These are phyloP conservation scores for Pleurotus citrinopileatus DNA, from an alignment of 768 basidiomycete genomes.

Conservation along the genomic window DNA sequence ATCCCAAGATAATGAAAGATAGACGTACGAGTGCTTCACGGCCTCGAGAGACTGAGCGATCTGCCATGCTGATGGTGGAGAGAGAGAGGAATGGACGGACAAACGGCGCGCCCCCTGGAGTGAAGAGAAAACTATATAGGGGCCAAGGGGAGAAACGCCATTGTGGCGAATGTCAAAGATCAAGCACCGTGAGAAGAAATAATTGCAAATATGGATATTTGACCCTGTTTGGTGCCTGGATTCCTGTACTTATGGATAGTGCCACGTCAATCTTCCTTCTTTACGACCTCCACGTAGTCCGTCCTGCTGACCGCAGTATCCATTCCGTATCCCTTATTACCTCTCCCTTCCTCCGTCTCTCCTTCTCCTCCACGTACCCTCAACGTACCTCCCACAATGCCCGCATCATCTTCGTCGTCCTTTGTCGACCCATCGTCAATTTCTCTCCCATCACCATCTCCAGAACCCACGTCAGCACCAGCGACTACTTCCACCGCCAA, in stretches of 20 bases:
- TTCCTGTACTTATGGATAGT: not conserved
- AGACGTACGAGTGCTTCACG: constrained; percentile 55
- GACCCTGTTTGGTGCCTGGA: constrained; percentile 1
- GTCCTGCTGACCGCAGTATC: constrained; percentile 36
- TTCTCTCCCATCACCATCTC: constrained; percentile 25
- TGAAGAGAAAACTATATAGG: no score
- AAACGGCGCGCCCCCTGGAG: no score
- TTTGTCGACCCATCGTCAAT: constrained; percentile 31
- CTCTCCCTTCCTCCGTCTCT: constrained; percentile 7
- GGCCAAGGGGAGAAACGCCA: no score
- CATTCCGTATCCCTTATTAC: constrained; percentile 13
- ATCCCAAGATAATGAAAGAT: not conserved
- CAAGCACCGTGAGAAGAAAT: no score
- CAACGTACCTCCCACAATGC: constrained; percentile 11
- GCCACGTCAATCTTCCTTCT: constrained; percentile 19
- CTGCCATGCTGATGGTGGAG: no score
- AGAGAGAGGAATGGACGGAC: no score
- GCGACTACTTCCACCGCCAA: constrained; percentile 15
- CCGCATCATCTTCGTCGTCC: constrained; percentile 14
- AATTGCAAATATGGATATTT: constrained; percentile 8
- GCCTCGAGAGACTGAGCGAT: constrained; percentile 55
- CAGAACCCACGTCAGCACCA: constrained; percentile 14
- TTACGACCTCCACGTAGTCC: constrained; percentile 32
- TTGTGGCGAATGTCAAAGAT: no score
- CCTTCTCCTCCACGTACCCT: constrained; percentile 11